Conservation (phyloP, 164 flowering plant genomes). For the Chimonanthus salicifolius region DNA sequence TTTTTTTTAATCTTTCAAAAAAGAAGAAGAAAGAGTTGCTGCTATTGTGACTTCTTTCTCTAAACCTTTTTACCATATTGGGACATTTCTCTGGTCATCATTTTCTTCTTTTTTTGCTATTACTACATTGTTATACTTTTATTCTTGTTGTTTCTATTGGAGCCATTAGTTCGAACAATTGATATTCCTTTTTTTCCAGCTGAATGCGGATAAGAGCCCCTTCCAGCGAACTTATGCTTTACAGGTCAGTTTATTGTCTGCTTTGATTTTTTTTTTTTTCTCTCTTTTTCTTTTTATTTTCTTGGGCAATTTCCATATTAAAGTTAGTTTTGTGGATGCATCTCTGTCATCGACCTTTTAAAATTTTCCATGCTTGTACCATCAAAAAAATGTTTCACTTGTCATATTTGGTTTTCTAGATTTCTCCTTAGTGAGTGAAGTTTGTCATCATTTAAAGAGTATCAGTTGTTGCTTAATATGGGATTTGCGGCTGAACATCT, state of each 20-base stretch:
- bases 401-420: too few species aligned
- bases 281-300: too few species aligned
- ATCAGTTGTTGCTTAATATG: too few species aligned
- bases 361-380: not conserved
- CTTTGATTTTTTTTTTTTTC: not conserved
- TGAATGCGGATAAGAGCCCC: constrained; percentile 91
- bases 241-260: constrained; percentile 46
- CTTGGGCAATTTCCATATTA: not conserved
- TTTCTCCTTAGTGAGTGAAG: too few species aligned
- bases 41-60: not conserved
- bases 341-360: not conserved
- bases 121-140: too few species aligned
- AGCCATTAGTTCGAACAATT: not conserved
- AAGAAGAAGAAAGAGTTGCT: not conserved
- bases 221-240: constrained; percentile 96
- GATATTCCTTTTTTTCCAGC: constrained; percentile 43
- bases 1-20: too few species aligned
- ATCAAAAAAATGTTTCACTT: not conserved
- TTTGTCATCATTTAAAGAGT: too few species aligned
- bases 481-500: too few species aligned
- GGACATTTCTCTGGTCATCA: not conserved
- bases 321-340: not conserved
- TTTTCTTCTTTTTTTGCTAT: not conserved
- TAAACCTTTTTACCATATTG: not conserved
- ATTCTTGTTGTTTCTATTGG: not conserved